A percentile compares a stretch with the other conserved stretches of the same genome.
phyloP scores from a whole-genome alignment of 805 yeast genomes.

The Schwanniomyces yamadae region DNA sequence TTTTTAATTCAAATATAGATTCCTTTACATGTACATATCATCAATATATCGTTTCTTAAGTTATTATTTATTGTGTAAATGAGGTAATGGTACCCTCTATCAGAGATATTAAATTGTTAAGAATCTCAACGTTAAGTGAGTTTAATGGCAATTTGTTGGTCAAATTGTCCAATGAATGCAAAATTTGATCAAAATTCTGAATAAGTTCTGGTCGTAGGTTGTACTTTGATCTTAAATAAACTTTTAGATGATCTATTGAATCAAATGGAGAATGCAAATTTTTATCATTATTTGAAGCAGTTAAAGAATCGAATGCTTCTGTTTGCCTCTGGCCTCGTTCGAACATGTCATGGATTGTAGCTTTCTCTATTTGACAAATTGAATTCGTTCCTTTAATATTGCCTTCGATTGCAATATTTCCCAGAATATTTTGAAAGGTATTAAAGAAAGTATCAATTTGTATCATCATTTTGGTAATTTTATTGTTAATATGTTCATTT shows the following conservation, averaged over 20 bases:
- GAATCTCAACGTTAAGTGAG: conserved; percentile 10
- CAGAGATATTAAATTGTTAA: conserved; percentile 18
- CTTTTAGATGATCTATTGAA: conserved; percentile 13
- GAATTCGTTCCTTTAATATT: background rate
- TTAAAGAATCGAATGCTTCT: conserved; percentile 15
- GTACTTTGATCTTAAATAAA: conserved; percentile 7
- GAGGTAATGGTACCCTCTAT: conserved; percentile 14
- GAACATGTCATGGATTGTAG: background rate
- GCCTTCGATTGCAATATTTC: background rate
- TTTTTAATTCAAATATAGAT: conserved; percentile 12
- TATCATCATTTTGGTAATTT: background rate
- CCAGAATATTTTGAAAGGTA: background rate
- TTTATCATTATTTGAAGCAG: conserved; percentile 4
- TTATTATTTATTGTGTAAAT: background rate
- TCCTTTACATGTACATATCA: conserved; percentile 5
- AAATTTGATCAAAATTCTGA: conserved; percentile 13
- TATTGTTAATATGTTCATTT: background rate
- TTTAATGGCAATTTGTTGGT: conserved; percentile 12
- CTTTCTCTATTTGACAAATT: background rate
- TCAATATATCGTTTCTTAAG: background rate
- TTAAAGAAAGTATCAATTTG: background rate
- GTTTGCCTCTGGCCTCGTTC: conserved; percentile 11
- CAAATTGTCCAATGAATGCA: conserved; percentile 13
- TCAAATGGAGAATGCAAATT: conserved; percentile 11
- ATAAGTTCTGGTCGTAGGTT: conserved; percentile 10